These are phyloP conservation scores for Dioscorea dumetorum DNA, from an alignment of 106 monocot species.

Conservation along the genomic window DNA sequence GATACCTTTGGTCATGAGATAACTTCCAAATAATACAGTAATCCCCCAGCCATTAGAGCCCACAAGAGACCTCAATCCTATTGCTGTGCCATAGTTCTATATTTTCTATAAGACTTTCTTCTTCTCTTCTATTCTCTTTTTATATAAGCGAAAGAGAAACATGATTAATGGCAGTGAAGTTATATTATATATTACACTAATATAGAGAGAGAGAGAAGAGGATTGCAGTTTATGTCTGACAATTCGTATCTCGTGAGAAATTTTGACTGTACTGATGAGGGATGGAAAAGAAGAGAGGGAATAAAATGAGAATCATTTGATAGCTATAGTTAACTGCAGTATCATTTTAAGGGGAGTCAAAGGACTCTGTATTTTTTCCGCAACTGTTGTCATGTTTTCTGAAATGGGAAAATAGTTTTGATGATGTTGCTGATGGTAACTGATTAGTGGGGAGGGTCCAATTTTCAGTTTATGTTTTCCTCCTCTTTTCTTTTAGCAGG, in stretches of 20 bases:
- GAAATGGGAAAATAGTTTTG: neutral
- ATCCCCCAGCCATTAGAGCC: constrained; percentile 76
- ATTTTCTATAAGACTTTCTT: constrained; percentile 24
- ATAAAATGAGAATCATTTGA: constrained; percentile 32
- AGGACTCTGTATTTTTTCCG: neutral
- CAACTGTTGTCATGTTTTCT: constrained; percentile 15
- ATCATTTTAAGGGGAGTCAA: constrained; percentile 10
- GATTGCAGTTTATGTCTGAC: constrained; percentile 1
- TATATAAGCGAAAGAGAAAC: neutral
- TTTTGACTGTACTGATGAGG: constrained; percentile 32
- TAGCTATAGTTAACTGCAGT: constrained; percentile 64
- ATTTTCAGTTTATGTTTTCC: constrained; percentile 4
- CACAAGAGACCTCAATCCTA: constrained; percentile 50
- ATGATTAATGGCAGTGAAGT: constrained; percentile 13
- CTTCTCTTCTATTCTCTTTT: constrained; percentile 12
- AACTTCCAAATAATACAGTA: constrained; percentile 73
- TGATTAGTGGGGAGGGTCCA: neutral
- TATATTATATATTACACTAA: neutral
- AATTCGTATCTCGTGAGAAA: neutral
- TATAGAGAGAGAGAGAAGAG: neutral
- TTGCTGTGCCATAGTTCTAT: too few relatives aligned
- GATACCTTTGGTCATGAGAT: constrained; percentile 61
- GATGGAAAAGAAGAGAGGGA: constrained; percentile 3
- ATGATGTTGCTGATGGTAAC: constrained; percentile 7
- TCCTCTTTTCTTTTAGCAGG: constrained; percentile 25